Evolutionary conservation across 208 protist species (phyloP), one percentile per base, ranked within the genome.

Genomic region (Acanthamoeba pearcei): DNA sequence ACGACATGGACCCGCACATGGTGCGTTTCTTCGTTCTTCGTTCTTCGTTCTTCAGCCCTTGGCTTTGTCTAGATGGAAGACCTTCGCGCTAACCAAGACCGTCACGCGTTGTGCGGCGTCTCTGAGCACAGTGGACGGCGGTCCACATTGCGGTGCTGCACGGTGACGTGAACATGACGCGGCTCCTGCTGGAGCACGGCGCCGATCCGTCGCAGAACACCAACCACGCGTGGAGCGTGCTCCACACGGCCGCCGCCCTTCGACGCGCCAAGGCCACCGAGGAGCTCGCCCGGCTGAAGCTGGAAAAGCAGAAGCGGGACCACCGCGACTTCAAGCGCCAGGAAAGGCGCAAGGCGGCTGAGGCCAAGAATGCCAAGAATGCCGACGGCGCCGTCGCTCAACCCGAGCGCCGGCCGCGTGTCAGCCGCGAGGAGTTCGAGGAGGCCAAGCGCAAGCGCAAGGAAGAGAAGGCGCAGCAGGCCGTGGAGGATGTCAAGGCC

Each of bases 1-100:
- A 92, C 66, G 86, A 76, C 27, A 92, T 76, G 46, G 86, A 92
- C 66, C 35, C 13, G n/a, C 86, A 92, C 32, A 92, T 78, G 86
- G 86, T 92, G 46, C 66, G 35, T 92, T 15, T 32, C 1, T 12
- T 60, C 22, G 38, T 38, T 38, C 35, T 38, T 38, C 35, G 35
- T 9, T 42, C 35, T 42, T 29, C 17, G 5, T 32, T 24, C 29
- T 22, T 66, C 53, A 15, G 0, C 15, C 8, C 55, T 22, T 24
- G 13, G 55, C 55, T 24, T 24, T 22, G 17, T 19, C 53, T 57
- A 57, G 55, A 22, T 60, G 55, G 55, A 24, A 24, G 17, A 17
- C 19, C 55, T 10, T 15, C 55, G 4, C 5, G 6, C 19, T 60
- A 60, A 22, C 15, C 17, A 38, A 15, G 32, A 89, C 5, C 19